Conservation (phyloP, 164 flowering plant genomes). For the Vitis rotundifolia region DNA sequence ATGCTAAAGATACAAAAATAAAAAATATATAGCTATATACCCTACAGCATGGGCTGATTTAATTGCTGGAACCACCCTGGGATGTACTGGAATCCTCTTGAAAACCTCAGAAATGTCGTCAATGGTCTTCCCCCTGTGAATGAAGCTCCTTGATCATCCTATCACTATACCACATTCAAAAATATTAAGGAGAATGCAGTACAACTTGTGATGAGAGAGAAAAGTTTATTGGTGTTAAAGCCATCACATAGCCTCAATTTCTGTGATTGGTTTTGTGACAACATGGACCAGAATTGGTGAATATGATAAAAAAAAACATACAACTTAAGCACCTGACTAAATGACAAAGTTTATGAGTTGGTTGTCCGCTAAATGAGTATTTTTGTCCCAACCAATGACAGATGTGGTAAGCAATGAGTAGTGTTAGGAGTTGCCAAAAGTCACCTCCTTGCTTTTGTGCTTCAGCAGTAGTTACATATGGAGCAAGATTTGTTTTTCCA, state of each 20-base stretch:
- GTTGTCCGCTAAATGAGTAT: too few relatives aligned
- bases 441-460: slow-evolving; percentile 93
- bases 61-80: slow-evolving; percentile 49
- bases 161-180: too few relatives aligned
- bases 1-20: background rate
- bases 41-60: slow-evolving; percentile 49
- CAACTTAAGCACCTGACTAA: too few relatives aligned
- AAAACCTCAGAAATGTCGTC: slow-evolving; percentile 41
- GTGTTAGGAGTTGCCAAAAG: background rate
- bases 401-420: background rate
- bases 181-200: background rate
- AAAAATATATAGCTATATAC: slow-evolving; percentile 11
- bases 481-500: slow-evolving; percentile 95
- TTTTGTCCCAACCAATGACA: background rate
- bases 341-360: too few relatives aligned
- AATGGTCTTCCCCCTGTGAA: slow-evolving; percentile 47
- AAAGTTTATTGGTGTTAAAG: background rate
- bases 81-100: slow-evolving; percentile 43
- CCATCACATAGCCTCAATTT: background rate
- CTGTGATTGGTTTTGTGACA: background rate
- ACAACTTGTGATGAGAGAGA: background rate
- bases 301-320: background rate
- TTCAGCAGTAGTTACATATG: slow-evolving; percentile 93
- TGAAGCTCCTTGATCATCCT: too few relatives aligned
- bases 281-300: background rate